Evolutionary conservation across 2,329 filamentous ascomycete genomes (phyloP).

Genomic region (Thelonectria rubi): DNA sequence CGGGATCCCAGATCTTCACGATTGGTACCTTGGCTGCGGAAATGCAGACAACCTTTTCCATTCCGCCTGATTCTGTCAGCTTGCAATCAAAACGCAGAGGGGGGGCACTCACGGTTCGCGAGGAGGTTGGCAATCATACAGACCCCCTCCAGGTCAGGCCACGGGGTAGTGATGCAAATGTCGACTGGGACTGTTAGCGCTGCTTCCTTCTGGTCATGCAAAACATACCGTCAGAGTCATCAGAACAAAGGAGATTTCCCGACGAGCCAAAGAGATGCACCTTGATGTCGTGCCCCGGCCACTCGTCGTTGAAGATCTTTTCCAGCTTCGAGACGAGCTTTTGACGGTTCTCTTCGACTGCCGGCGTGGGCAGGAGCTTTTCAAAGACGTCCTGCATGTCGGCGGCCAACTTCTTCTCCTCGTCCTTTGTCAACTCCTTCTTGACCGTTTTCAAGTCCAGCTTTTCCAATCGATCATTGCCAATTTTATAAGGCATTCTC

Average conservation of each 20-base stretch:
- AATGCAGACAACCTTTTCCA: conserved; percentile 96
- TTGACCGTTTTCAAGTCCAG: conserved; percentile 77
- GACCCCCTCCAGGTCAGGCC: conserved; percentile 87
- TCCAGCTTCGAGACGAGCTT: conserved; percentile 88
- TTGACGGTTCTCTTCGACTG: conserved; percentile 79
- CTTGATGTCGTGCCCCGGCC: conserved; percentile 88
- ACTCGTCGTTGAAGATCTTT: conserved; percentile 86
- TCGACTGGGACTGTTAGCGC: conserved; percentile 70
- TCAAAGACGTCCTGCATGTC: conserved; percentile 90
- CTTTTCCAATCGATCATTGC: conserved; percentile 79
- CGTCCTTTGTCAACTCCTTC: conserved; percentile 73
- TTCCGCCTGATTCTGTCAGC: conserved; percentile 74
- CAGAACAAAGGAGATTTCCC: conserved; percentile 92
- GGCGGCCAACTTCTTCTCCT: conserved; percentile 77
- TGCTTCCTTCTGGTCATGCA: not conserved
- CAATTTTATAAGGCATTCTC: conserved; percentile 90
- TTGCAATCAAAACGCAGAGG: not conserved
- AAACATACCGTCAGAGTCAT: conserved; percentile 90
- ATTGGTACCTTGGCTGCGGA: conserved; percentile 96
- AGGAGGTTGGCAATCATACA: conserved; percentile 90
- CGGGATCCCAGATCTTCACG: conserved; percentile 98
- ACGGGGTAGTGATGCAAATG: conserved; percentile 94
- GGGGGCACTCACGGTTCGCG: conserved; percentile 74
- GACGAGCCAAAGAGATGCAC: conserved; percentile 98
- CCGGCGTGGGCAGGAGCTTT: conserved; percentile 80